Evolutionary conservation across 2,329 filamentous ascomycete genomes (phyloP).

Genomic region (Fusarium pseudonygamai): DNA sequence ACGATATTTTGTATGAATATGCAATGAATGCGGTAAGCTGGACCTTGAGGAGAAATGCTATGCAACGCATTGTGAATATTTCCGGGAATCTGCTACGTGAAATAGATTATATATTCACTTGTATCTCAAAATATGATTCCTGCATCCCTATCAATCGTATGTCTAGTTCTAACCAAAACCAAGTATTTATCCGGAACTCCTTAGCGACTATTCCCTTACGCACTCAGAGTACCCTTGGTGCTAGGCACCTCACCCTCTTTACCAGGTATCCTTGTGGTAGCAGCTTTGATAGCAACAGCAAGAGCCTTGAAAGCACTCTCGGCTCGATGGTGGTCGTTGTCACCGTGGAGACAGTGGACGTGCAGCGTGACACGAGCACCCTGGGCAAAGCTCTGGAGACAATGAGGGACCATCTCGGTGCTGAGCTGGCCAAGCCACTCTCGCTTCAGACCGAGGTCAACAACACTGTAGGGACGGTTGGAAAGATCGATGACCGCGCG

Average conservation of each 20-base stretch:
- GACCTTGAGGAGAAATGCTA: too few species aligned
- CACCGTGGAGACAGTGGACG: slow-evolving; percentile 88
- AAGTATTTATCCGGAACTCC: slow-evolving; percentile 39
- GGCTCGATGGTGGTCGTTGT: slow-evolving; percentile 95
- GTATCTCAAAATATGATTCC: background rate
- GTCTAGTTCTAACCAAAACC: slow-evolving; percentile 21
- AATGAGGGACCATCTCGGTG: slow-evolving; percentile 97
- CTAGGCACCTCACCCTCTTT: slow-evolving; percentile 93
- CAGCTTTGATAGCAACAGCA: slow-evolving; percentile 83
- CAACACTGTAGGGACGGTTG: slow-evolving; percentile 86
- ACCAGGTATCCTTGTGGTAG: slow-evolving; percentile 77
- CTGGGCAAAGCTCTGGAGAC: slow-evolving; percentile 92
- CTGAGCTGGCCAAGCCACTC: slow-evolving; percentile 95
- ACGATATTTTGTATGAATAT: background rate
- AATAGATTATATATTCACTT: background rate
- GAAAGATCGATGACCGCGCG: slow-evolving; percentile 95
- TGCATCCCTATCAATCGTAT: background rate
- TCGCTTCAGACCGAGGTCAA: slow-evolving; percentile 84
- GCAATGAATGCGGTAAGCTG: background rate
- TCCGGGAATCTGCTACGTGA: background rate
- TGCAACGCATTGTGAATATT: background rate
- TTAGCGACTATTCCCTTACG: slow-evolving; percentile 48
- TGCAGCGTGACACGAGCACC: slow-evolving; percentile 92
- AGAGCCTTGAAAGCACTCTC: slow-evolving; percentile 98
- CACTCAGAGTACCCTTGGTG: slow-evolving; percentile 89